Percentiles rank a stretch among this genome's conserved stretches.
Conservation (phyloP, 2,329 filamentous ascomycete genomes). For the Purpureocillium lavendulum region DNA sequence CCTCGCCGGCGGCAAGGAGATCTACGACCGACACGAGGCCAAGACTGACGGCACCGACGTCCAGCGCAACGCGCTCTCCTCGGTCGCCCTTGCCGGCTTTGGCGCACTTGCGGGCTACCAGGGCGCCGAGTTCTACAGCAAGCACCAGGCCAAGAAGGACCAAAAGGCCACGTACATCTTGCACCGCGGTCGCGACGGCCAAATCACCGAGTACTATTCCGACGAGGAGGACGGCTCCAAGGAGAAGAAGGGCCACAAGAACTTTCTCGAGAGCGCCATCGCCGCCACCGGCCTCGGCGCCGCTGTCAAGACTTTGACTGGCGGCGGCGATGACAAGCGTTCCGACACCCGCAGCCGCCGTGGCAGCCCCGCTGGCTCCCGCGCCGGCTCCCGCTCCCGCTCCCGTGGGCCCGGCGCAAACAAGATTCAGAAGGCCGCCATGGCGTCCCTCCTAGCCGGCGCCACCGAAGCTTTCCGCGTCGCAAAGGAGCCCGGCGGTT, state of each 20-base stretch:
- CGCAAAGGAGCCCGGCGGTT: constrained; percentile 79
- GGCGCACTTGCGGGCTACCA: constrained; percentile 57
- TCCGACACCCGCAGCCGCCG: constrained; percentile 40
- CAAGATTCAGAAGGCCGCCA: constrained; percentile 78
- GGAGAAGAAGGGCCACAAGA: constrained; percentile 54
- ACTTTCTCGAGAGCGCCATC: constrained; percentile 54
- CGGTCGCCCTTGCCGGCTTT: constrained; percentile 54
- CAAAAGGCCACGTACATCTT: constrained; percentile 44
- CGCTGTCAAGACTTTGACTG: constrained; percentile 52
- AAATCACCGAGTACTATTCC: constrained; percentile 44
- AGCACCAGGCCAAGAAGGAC: constrained; percentile 48
- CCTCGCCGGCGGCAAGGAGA: constrained; percentile 57
- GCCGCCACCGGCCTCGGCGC: constrained; percentile 54
- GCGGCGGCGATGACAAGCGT: constrained; percentile 29
- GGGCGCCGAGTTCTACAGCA: constrained; percentile 55
- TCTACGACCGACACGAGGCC: constrained; percentile 55
- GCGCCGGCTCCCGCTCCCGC: constrained; percentile 45
- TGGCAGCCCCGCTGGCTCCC: constrained; percentile 33
- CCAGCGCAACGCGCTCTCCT: constrained; percentile 50
- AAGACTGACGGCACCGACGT: constrained; percentile 40
- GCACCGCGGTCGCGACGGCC: constrained; percentile 46
- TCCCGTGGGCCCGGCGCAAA: constrained; percentile 38
- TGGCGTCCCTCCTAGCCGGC: constrained; percentile 82
- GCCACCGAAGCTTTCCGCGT: constrained; percentile 88
- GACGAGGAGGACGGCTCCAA: constrained; percentile 47